Conservation (phyloP, 1,139 yeast species). For the Lodderomyces elongisporus region DNA sequence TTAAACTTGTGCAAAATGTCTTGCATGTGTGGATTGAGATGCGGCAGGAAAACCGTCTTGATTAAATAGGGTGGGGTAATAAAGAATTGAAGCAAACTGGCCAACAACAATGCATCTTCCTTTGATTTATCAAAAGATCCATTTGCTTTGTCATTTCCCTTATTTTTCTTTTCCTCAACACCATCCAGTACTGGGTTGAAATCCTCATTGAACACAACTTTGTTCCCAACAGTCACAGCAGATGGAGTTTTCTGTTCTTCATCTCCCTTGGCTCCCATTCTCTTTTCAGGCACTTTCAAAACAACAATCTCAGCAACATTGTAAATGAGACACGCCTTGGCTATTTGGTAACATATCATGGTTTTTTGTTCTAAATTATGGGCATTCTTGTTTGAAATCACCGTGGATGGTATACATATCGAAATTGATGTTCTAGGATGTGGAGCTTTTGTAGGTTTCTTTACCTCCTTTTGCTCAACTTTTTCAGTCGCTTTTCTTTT, state of each 20-base stretch:
- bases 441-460: slow-evolving; percentile 26
- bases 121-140: neutral
- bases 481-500: slow-evolving; percentile 26
- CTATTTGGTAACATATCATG: slow-evolving; percentile 68
- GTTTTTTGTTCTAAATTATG: slow-evolving; percentile 69
- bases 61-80: slow-evolving; percentile 83
- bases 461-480: slow-evolving; percentile 16
- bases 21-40: slow-evolving; percentile 19
- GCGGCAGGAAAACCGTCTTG: slow-evolving; percentile 49
- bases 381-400: slow-evolving; percentile 50
- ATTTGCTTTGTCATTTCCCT: slow-evolving; percentile 3
- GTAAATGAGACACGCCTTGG: slow-evolving; percentile 66
- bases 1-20: slow-evolving; percentile 40
- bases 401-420: slow-evolving; percentile 62
- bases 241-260: slow-evolving; percentile 17
- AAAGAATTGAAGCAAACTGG: slow-evolving; percentile 71
- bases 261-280: slow-evolving; percentile 13
- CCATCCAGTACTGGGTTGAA: too few species aligned
- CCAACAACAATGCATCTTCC: slow-evolving; percentile 49
- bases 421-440: slow-evolving; percentile 22
- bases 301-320: slow-evolving; percentile 70
- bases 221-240: slow-evolving; percentile 24
- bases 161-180: slow-evolving; percentile 9
- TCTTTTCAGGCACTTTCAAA: slow-evolving; percentile 40
- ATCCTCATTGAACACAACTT: slow-evolving; percentile 30